A percentile compares a stretch with the other conserved stretches of the same genome.
phyloP scores from a whole-genome alignment of 768 basidiomycete genomes.

The Boletus eberwhitei region DNA sequence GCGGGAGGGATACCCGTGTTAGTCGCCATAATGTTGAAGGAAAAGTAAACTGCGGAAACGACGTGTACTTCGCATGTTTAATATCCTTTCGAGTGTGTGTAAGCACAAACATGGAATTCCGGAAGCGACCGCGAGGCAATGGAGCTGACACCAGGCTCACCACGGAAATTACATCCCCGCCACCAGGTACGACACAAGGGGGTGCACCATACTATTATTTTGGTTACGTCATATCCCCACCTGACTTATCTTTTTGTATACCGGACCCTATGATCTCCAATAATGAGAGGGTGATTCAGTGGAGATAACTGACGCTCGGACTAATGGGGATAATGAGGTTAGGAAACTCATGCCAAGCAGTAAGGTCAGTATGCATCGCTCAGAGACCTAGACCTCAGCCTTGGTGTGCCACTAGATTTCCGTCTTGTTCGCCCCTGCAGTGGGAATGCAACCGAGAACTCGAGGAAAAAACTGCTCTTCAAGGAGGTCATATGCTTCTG shows the following conservation, averaged over 20 bases:
- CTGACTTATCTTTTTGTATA: neutral
- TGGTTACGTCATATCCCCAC: neutral
- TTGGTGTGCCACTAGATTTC: neutral
- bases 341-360: neutral
- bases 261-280: neutral
- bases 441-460: neutral
- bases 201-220: neutral
- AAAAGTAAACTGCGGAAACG: neutral
- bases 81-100: neutral
- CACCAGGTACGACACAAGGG: slow-evolving; percentile 4
- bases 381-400: too few relatives aligned
- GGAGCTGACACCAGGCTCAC: neutral
- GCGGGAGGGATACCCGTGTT: neutral
- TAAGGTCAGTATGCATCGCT: neutral
- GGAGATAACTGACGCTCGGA: neutral
- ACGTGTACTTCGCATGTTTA: neutral
- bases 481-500: too few relatives aligned
- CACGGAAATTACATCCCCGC: slow-evolving; percentile 4
- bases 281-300: neutral
- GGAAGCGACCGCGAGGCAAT: neutral
- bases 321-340: neutral
- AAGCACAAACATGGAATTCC: neutral
- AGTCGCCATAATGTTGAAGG: slow-evolving; percentile 5
- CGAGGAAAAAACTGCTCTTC: neutral
- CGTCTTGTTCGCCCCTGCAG: neutral